Base-by-base conservation (phyloP, 805 yeast genomes). In the Torulaspora franciscae region DNA sequence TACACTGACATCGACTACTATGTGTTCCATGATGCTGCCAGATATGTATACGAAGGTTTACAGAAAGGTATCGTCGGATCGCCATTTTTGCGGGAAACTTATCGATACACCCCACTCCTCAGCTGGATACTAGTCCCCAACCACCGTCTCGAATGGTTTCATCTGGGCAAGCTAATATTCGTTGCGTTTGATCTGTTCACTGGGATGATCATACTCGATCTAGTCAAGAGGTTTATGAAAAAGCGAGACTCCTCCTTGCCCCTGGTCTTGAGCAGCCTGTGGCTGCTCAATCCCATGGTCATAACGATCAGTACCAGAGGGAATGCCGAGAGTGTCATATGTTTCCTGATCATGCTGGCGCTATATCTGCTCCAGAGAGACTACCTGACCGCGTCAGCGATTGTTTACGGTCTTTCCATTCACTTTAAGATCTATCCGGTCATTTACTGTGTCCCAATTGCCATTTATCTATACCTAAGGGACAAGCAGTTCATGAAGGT, bases 261-360 rank as follows among this genome's bases (percentile, higher is more conserved):
- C 9, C 46, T 74, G 9, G 51, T 70, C 5, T 69, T 80, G 33
- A 64, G 81, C 9, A 64, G 83, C 2, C 67, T 91, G 4, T 93
- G 98, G 98, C 71, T 93, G 14, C 71, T 88, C 54, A 93, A 93
- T 61, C 98, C 99, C 11, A 85, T 93, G 93, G 98, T 90, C 0
- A 79, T 83, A 26, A 88, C 95, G 0, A 93, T 93, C 39, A 81
- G 91, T 52, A 88, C 97, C 0, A 72, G 99, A 37, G 99, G 99
- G 1, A 85, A 93, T 23, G 84, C 96, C 0, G 99, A 93, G 59
- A 89, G 96, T 49, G 73, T 93, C 1, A 65, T 93, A 37, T 87
- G 95, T 2, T 89, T 86, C 26, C 68, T 91, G 52, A 75, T 89
- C 3, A 76, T 88, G 73, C 59, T 74, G 6, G 67, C 81, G 33